A percentile compares a stretch with the other conserved stretches of the same genome.
Conservation (phyloP, 805 yeast genomes). For the Myxozyma sirexii region DNA sequence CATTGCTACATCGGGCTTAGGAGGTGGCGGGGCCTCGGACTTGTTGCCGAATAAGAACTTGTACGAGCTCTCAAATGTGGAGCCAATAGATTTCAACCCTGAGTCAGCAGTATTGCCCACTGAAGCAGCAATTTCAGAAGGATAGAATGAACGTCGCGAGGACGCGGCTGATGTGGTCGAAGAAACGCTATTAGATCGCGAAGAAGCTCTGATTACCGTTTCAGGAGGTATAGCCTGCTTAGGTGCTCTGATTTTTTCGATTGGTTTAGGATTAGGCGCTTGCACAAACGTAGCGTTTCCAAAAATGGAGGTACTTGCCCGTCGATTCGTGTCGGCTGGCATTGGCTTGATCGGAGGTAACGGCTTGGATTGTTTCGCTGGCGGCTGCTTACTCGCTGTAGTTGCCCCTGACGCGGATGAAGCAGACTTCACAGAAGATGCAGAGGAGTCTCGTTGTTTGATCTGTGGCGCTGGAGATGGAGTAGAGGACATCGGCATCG, state of each 20-base stretch:
- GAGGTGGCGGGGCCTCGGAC: neutral
- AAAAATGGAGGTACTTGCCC: neutral
- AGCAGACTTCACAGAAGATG: neutral
- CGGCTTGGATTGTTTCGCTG: neutral
- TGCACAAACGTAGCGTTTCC: slow-evolving; percentile 10
- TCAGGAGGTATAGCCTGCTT: neutral
- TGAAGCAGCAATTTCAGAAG: slow-evolving; percentile 39
- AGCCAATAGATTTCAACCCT: slow-evolving; percentile 41
- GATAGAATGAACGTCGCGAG: slow-evolving; percentile 17
- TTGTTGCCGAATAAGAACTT: slow-evolving; percentile 37
- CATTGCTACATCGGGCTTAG: slow-evolving; percentile 21
- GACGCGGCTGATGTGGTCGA: neutral
- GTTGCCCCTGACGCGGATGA: neutral
- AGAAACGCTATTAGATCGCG: neutral
- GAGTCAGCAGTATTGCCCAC: slow-evolving; percentile 36
- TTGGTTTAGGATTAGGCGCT: neutral
- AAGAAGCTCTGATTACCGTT: neutral
- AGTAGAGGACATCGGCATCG: neutral
- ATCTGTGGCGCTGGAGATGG: slow-evolving; percentile 3
- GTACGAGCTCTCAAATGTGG: slow-evolving; percentile 43
- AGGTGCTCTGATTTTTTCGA: slow-evolving; percentile 7
- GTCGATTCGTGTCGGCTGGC: slow-evolving; percentile 1
- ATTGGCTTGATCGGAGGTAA: neutral
- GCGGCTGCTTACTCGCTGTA: neutral
- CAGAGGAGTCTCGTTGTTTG: neutral